Evolutionary conservation across 306 rosid genomes (phyloP).

Genomic region (Phaseolus lunatus): DNA sequence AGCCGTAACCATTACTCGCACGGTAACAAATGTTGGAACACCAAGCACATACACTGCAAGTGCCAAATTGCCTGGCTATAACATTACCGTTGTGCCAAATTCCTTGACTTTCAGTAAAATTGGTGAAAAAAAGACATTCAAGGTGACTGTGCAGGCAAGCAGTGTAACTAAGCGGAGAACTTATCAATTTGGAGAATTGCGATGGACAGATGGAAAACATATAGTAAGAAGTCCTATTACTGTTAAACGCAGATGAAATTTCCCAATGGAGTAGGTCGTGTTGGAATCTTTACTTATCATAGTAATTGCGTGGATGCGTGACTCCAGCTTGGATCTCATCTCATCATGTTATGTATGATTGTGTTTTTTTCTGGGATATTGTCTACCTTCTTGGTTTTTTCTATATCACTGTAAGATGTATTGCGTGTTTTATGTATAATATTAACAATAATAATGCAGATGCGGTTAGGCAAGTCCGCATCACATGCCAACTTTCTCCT

Average conservation of each 20-base stretch:
- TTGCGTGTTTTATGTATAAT: background rate
- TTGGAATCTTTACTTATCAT: background rate
- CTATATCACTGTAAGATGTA: background rate
- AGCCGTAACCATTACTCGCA: constrained; percentile 14
- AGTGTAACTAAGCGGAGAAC: background rate
- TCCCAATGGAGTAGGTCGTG: background rate
- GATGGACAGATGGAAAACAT: constrained; percentile 40
- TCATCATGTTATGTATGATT: background rate
- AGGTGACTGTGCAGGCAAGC: constrained; percentile 32
- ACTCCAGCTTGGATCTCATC: constrained; percentile 3
- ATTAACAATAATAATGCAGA: background rate
- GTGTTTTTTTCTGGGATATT: background rate
- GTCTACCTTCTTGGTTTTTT: background rate
- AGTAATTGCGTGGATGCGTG: background rate
- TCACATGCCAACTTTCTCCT: background rate
- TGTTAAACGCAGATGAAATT: background rate
- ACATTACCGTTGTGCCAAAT: constrained; percentile 19
- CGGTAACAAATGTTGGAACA: constrained; percentile 42
- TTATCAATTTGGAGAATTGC: constrained; percentile 25
- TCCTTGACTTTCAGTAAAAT: constrained; percentile 28
- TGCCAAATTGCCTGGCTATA: constrained; percentile 2
- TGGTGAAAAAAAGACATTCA: constrained; percentile 33
- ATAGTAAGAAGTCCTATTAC: constrained; percentile 38
- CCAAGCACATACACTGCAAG: constrained; percentile 28
- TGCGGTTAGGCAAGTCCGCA: background rate